phyloP scores from a whole-genome alignment of 225 moss, liverwort and hornwort species.

The Sphagnum tenellum region DNA sequence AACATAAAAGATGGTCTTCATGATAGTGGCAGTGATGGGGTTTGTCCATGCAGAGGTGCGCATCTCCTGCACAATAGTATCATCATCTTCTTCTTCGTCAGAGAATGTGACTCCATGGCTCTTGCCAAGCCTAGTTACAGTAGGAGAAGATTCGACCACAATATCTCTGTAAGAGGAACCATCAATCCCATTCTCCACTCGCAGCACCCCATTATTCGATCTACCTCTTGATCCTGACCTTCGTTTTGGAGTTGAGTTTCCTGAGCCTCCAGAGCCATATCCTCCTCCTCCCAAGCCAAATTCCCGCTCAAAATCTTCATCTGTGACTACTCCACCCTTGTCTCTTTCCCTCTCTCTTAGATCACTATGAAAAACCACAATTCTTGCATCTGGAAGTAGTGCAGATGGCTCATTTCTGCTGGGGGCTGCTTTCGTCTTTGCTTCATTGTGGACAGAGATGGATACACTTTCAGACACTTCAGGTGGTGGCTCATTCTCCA shows the following conservation, averaged over 20 bases:
- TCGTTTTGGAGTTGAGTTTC: conserved; percentile 54
- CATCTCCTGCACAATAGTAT: conserved; percentile 5
- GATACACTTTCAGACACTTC: conserved; percentile 8
- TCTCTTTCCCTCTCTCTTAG: conserved; percentile 14
- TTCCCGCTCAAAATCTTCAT: conserved; percentile 61
- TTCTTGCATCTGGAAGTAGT: conserved; percentile 27
- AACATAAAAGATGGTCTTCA: conserved; percentile 62
- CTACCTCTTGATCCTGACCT: conserved; percentile 37
- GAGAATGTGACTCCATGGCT: conserved; percentile 27
- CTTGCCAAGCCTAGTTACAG: conserved; percentile 34
- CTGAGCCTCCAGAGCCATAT: conserved; percentile 39
- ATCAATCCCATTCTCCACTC: conserved; percentile 29
- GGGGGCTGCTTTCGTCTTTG: conserved; percentile 12
- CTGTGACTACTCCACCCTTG: conserved; percentile 27
- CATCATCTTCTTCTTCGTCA: conserved; percentile 10
- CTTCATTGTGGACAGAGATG: not conserved
- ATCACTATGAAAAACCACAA: conserved; percentile 28
- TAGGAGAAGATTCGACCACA: conserved; percentile 39
- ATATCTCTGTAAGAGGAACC: conserved; percentile 19
- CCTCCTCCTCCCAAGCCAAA: conserved; percentile 27
- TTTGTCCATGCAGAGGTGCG: conserved; percentile 18
- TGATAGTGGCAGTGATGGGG: conserved; percentile 29
- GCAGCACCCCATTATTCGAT: conserved; percentile 22
- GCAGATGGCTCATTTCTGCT: conserved; percentile 10
- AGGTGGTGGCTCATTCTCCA: conserved; percentile 11